Evolutionary conservation across 2,329 filamentous ascomycete species (phyloP), one percentile per base, ranked within the genome.

Genomic region (Colletotrichum orchidophilum): DNA sequence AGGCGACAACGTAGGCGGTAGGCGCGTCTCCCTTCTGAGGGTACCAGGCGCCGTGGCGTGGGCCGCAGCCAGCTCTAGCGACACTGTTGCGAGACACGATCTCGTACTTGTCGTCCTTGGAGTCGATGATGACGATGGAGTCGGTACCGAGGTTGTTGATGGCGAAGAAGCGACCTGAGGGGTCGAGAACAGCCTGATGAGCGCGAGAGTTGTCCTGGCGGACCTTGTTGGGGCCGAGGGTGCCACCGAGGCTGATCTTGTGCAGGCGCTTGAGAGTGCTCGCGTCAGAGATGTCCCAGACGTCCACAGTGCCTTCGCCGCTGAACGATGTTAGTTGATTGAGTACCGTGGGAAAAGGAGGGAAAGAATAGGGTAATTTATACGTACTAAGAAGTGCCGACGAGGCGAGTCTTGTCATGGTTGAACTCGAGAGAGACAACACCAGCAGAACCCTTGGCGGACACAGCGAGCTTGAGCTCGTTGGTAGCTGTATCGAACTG

Each of bases 31-130:
- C 75, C 8, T 78, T 79, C n/a, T 74, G 64, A 1, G 80, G 81
- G 76, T 83, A 83, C 78, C 87, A 88, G 74, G 81, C 81, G 59
- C 84, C 86, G 75, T 88, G 87, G 21, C 87, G 85, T 3, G 87
- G 87, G 0, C 86, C 86, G 49, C 82, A 83, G 67, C 83, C 84
- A 12, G 79, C 74, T 12, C 80, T 78, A 26, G 74, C 73, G 66
- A 84, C 77, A 6, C 73, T 57, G 49, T 82, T 75, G 52, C 74
- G 77, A 75, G 77, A 81, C 39, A 77, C 77, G 52, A 87, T 75
- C 7, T 78, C 76, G 74, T 79, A 87, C 18, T 77, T 75, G 63
- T 85, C 82, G 71, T 81, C 78, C 72, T 80, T 74, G 65, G 81
- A 78, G 79, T 87, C 84, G 42, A 88, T 77, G 64, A 88, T 74